Percentiles rank a stretch among this genome's conserved stretches.
Evolutionary conservation across 768 basidiomycete species (phyloP).

Genomic region (Lentinula sp.): DNA sequence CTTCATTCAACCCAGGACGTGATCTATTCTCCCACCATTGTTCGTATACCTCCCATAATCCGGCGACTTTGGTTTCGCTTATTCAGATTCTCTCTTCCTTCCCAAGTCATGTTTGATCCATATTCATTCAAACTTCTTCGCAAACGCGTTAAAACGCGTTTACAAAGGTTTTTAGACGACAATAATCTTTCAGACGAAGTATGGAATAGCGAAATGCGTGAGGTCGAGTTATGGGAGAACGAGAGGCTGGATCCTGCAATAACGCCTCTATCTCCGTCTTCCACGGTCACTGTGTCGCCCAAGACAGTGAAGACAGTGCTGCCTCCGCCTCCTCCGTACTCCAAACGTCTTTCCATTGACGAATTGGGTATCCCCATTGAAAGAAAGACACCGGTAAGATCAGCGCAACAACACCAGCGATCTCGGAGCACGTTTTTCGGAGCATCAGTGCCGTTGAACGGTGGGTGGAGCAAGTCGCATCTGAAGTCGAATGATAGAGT

Average conservation of each 20-base stretch:
- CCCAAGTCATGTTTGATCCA: neutral
- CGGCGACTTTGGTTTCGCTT: neutral
- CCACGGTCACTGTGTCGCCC: neutral
- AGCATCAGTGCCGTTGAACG: neutral
- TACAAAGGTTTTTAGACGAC: slow-evolving; percentile 50
- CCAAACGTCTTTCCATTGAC: neutral
- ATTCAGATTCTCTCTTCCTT: neutral
- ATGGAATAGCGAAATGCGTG: slow-evolving; percentile 59
- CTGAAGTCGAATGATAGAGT: slow-evolving; percentile 40
- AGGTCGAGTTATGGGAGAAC: slow-evolving; percentile 80
- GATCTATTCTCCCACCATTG: neutral
- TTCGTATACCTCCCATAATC: neutral
- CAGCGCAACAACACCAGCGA: slow-evolving; percentile 7
- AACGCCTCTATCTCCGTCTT: neutral
- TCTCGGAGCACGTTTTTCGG: slow-evolving; percentile 2
- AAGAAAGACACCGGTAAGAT: neutral
- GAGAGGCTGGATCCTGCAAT: slow-evolving; percentile 46
- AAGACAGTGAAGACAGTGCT: neutral
- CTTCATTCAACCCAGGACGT: neutral
- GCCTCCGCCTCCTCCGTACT: neutral
- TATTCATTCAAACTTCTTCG: slow-evolving; percentile 9
- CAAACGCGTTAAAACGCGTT: slow-evolving; percentile 16
- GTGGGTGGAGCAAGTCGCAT: slow-evolving; percentile 39
- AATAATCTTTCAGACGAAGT: slow-evolving; percentile 57
- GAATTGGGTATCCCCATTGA: neutral